Conservation (phyloP, 2,329 filamentous ascomycete genomes). For the Emmonsiellopsis sp. region DNA sequence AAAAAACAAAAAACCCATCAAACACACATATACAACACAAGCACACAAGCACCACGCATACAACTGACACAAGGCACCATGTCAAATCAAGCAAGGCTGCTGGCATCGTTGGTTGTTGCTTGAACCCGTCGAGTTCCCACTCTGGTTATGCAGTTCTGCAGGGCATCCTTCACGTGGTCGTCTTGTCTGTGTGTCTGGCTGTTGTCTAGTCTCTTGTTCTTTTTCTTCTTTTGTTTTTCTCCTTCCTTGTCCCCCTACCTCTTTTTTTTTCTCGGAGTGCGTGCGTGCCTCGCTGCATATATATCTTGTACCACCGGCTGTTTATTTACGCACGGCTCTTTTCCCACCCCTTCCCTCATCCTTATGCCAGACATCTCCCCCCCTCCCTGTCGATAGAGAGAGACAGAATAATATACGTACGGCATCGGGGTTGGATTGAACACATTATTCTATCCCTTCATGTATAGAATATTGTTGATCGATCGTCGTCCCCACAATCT, state of each 20-base stretch:
- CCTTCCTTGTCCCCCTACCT: not conserved
- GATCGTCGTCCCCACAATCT: not conserved
- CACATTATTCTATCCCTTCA: not conserved
- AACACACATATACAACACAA: too few species aligned
- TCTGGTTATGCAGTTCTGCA: not conserved
- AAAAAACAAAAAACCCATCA: not conserved
- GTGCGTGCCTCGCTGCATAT: not conserved
- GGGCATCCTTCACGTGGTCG: not conserved
- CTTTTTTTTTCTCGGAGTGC: not conserved
- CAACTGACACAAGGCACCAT: not conserved
- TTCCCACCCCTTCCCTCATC: not conserved
- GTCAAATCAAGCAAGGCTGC: not conserved
- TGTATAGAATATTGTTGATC: constrained; percentile 2
- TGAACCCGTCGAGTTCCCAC: not conserved
- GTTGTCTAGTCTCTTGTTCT: not conserved
- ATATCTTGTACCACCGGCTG: constrained; percentile 1
- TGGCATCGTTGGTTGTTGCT: not conserved
- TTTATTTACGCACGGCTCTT: not conserved
- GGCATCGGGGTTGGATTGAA: not conserved
- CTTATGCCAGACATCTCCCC: not conserved
- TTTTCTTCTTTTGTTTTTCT: not conserved
- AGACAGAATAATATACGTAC: not conserved
- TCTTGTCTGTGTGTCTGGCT: not conserved
- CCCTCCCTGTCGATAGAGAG: not conserved
- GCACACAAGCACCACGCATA: not conserved